A percentile compares a stretch with the other conserved stretches of the same genome.
phyloP scores from a whole-genome alignment of 495 filamentous ascomycete species.

The Delitschia confertaspora region DNA sequence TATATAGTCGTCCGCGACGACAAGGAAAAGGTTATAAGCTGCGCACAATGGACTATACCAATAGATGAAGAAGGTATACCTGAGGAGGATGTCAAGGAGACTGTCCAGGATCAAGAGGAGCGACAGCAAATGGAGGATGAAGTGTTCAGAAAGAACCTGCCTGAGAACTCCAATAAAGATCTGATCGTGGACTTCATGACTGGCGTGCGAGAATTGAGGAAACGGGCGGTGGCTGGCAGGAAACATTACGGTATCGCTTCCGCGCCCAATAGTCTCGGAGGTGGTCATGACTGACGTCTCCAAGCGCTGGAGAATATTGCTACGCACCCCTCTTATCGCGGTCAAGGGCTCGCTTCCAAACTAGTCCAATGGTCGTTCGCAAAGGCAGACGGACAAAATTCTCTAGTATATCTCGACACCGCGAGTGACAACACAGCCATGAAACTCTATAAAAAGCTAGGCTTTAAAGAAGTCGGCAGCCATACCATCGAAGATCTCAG shows the following conservation, averaged over 20 bases:
- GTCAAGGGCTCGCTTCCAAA: conserved; percentile 15
- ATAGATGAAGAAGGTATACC: background rate
- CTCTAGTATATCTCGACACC: conserved; percentile 18
- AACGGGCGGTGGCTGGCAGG: background rate
- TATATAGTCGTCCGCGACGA: conserved; percentile 6
- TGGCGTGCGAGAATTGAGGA: conserved; percentile 3
- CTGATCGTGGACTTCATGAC: conserved; percentile 19
- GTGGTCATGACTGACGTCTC: too few species aligned
- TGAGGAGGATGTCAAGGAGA: background rate
- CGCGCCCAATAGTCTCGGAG: too few species aligned
- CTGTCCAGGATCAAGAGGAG: conserved; percentile 9
- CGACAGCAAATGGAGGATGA: conserved; percentile 20
- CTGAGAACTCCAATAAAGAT: conserved; percentile 21
- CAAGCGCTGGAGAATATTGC: conserved; percentile 20
- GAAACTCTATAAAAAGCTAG: conserved; percentile 16
- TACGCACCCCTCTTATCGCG: conserved; percentile 16
- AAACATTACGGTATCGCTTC: conserved; percentile 14
- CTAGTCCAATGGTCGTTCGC: conserved; percentile 14
- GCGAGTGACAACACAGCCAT: conserved; percentile 16
- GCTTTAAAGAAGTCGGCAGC: conserved; percentile 13
- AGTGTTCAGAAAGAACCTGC: conserved; percentile 9
- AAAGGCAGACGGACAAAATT: conserved; percentile 5
- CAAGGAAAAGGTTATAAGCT: conserved; percentile 3
- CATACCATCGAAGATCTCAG: conserved; percentile 12
- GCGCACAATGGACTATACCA: conserved; percentile 19